Evolutionary conservation across 176 grass and related monocot species (phyloP).

Genomic region (Rhipidocladum racemiflorum): DNA sequence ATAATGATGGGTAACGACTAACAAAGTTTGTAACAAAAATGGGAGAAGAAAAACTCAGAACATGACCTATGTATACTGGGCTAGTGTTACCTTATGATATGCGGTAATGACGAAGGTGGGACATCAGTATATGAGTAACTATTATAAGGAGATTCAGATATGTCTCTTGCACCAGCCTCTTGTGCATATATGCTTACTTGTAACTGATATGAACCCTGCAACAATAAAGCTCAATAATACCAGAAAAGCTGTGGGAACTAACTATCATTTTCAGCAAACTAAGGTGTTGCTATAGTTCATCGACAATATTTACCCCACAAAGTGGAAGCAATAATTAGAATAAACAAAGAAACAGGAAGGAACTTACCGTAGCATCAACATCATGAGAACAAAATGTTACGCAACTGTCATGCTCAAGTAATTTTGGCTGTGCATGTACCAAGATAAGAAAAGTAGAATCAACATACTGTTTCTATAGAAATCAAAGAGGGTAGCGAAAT

Average conservation of each 20-base stretch:
- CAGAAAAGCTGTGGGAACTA: slow-evolving; percentile 23
- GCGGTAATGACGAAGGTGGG: slow-evolving; percentile 48
- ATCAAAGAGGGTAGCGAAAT: slow-evolving; percentile 7
- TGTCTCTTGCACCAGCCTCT: slow-evolving; percentile 59
- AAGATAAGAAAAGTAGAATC: slow-evolving; percentile 27
- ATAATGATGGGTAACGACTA: slow-evolving; percentile 11
- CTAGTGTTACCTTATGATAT: slow-evolving; percentile 56
- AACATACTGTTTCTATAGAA: slow-evolving; percentile 20
- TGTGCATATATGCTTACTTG: slow-evolving; percentile 61
- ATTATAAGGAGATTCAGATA: slow-evolving; percentile 52
- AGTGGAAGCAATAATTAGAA: slow-evolving; percentile 1
- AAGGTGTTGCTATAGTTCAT: not conserved
- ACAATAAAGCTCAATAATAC: slow-evolving; percentile 33
- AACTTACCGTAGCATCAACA: slow-evolving; percentile 56
- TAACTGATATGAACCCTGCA: slow-evolving; percentile 64
- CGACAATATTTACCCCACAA: not conserved
- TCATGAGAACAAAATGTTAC: slow-evolving; percentile 69
- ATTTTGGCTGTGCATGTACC: slow-evolving; percentile 49
- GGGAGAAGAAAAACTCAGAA: slow-evolving; percentile 14
- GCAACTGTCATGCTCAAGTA: slow-evolving; percentile 50
- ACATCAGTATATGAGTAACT: slow-evolving; percentile 65
- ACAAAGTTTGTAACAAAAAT: slow-evolving; percentile 28
- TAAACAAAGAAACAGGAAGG: slow-evolving; percentile 10
- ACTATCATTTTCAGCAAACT: not conserved
- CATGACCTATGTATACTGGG: slow-evolving; percentile 3